These are phyloP conservation scores for Hericium rajendrae DNA, from an alignment of 768 basidiomycete genomes.

Conservation along the genomic window DNA sequence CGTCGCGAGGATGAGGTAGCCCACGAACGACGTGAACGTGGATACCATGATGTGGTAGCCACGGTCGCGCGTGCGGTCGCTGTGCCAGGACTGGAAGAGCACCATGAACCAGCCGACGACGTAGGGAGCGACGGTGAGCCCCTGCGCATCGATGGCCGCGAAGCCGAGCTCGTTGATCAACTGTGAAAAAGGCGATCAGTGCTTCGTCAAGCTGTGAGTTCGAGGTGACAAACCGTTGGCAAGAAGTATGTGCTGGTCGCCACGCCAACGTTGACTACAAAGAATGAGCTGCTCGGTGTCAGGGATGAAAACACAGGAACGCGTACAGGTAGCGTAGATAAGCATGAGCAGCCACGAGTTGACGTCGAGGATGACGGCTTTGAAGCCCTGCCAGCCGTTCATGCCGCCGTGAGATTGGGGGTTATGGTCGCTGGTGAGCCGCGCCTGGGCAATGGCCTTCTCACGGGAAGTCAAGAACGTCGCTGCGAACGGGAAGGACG, in stretches of 20 bases:
- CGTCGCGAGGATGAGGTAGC: constrained; percentile 47
- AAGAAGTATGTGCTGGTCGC: background rate
- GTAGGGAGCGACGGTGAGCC: constrained; percentile 49
- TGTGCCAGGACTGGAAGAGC: constrained; percentile 44
- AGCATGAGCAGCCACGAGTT: constrained; percentile 46
- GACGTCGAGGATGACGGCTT: constrained; percentile 37
- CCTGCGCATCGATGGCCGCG: constrained; percentile 46
- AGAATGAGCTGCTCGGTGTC: background rate
- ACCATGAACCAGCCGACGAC: constrained; percentile 48
- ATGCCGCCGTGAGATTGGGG: constrained; percentile 50
- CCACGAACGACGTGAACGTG: constrained; percentile 34
- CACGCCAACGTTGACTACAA: constrained; percentile 1
- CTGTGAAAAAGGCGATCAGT: constrained; percentile 16
- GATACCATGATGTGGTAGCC: constrained; percentile 49
- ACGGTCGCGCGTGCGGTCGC: constrained; percentile 42
- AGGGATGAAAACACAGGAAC: background rate
- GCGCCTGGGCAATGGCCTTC: constrained; percentile 47
- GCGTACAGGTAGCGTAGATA: constrained; percentile 43
- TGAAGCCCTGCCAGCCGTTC: constrained; percentile 47
- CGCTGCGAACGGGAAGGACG: constrained; percentile 47
- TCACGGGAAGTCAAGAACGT: constrained; percentile 43
- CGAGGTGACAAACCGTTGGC: background rate
- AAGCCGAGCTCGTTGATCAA: constrained; percentile 49
- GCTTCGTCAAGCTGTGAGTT: background rate
- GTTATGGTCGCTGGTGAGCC: constrained; percentile 44